Evolutionary conservation across 345 rosid genomes (phyloP).

Genomic region (Acer yangbiense): DNA sequence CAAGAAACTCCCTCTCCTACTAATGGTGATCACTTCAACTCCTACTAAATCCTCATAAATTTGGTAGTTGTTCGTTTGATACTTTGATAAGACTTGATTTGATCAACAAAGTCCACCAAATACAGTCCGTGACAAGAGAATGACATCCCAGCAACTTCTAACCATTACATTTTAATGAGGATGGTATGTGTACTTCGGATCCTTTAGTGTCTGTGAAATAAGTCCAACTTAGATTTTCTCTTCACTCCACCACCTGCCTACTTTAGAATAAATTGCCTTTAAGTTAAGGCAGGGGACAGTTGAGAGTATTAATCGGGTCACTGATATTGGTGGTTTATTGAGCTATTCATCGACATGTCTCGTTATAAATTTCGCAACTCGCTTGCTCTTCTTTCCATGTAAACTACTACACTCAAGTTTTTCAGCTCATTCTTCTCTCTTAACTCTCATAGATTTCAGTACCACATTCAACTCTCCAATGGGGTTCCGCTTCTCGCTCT

Average conservation of each 20-base stretch:
- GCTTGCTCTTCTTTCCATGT: constrained; percentile 14
- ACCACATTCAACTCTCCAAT: constrained; percentile 15
- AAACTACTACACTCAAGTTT: neutral
- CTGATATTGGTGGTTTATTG: constrained; percentile 8
- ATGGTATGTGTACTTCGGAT: too few species aligned
- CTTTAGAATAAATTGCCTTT: constrained; percentile 23
- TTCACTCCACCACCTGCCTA: constrained; percentile 22
- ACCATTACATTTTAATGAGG: neutral
- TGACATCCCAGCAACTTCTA: neutral
- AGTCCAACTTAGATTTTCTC: constrained; percentile 8
- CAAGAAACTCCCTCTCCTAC: neutral
- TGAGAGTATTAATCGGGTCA: constrained; percentile 31
- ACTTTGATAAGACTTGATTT: neutral
- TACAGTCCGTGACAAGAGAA: neutral
- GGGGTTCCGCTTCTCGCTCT: constrained; percentile 32
- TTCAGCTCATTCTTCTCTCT: neutral
- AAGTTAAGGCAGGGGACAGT: constrained; percentile 41
- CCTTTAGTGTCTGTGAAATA: neutral
- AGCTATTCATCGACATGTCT: neutral
- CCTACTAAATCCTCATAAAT: constrained; percentile 34
- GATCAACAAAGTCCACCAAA: constrained; percentile 15
- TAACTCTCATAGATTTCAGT: neutral
- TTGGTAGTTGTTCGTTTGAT: constrained; percentile 34
- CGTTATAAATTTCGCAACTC: constrained; percentile 26
- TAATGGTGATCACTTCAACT: constrained; percentile 16